Evolutionary conservation across 2,329 filamentous ascomycete genomes (phyloP), one percentile per base, ranked within the genome.

Genomic region (Tolypocladium paradoxum): DNA sequence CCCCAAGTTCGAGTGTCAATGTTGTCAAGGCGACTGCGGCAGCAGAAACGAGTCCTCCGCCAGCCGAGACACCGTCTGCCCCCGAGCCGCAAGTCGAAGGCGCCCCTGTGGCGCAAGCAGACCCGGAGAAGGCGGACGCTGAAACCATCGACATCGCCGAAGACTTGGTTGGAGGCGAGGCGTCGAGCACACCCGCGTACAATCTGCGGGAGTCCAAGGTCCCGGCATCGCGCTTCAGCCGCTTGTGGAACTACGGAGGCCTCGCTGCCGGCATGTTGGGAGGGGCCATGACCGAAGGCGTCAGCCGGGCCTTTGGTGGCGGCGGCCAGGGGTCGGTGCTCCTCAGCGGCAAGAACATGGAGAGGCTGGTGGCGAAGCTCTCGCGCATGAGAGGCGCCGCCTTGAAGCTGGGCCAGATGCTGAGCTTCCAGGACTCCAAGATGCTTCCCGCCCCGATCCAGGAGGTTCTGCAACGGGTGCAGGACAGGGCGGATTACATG

Each of bases 401-500:
- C n/a, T 76, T 99, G 43, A 99, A 99, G 73, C 73, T 99, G 29
- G 95, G 93, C 0, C 93, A 99, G 73, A 93, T 97, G 87, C 87
- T 99, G 77, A 96, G 90, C 68, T 93, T 99, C 65, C 93, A 99
- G 74, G 93, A 99, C 71, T 84, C 89, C 37, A 97, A 96, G 69
- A 90, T 96, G 83, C 80, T 99, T 11, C 93, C 93, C 0, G 82
- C 81, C 0, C 82, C 88, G 1, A 90, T 99, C 49, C 89, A 95
- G 59, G 82, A 92, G 63, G 90, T 99, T 2, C 74, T 99, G 14
- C 90, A 96, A 66, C 84, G 95, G 6, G 93, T 99, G 0, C 93
- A 99, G 67, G 93, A 99, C 67, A 85, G 89, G 53, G 93, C 93
- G 38, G 92, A 99, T 69, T 99, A 97, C 69, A 99, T 99, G 93